These are phyloP conservation scores for Diplocarpon rosae DNA, from an alignment of 2,329 filamentous ascomycete species.

Conservation along the genomic window DNA sequence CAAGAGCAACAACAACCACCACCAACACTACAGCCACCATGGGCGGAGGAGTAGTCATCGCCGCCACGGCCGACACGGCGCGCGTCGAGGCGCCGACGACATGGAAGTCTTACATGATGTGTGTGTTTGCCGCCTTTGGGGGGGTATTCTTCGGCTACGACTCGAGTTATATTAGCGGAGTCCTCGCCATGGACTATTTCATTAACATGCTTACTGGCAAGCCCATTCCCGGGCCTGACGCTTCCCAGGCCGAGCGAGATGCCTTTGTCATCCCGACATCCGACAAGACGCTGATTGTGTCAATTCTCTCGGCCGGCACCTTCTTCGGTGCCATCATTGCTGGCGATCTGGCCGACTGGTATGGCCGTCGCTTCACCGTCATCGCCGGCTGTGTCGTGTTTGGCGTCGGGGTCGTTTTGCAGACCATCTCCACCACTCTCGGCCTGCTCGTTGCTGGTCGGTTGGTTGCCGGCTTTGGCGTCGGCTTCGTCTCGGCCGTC, in stretches of 20 bases:
- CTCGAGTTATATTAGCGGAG: conserved; percentile 63
- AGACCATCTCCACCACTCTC: conserved; percentile 25
- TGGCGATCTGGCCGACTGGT: conserved; percentile 30
- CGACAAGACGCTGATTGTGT: conserved; percentile 35
- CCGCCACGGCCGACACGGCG: conserved; percentile 37
- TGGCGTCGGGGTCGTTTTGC: conserved; percentile 18
- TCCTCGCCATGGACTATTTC: conserved; percentile 39
- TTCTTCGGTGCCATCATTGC: conserved; percentile 52
- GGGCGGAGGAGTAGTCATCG: conserved; percentile 3
- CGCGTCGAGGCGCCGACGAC: conserved; percentile 57
- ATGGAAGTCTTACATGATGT: conserved; percentile 56
- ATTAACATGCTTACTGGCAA: conserved; percentile 12
- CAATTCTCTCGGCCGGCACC: conserved; percentile 61
- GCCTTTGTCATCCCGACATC: conserved; percentile 44
- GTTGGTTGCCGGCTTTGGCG: conserved; percentile 64
- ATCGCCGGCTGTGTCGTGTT: conserved; percentile 19
- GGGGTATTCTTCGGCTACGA: conserved; percentile 52
- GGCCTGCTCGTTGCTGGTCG: conserved; percentile 53
- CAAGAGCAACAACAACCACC: not conserved
- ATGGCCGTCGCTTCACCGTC: conserved; percentile 26
- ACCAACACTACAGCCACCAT: not conserved
- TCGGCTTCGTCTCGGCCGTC: conserved; percentile 70
- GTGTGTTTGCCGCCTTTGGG: conserved; percentile 58
- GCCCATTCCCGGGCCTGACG: conserved; percentile 9
- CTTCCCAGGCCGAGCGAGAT: conserved; percentile 5